These are phyloP conservation scores for Amphichorda felina DNA, from an alignment of 2,329 filamentous ascomycete genomes.

Conservation along the genomic window DNA sequence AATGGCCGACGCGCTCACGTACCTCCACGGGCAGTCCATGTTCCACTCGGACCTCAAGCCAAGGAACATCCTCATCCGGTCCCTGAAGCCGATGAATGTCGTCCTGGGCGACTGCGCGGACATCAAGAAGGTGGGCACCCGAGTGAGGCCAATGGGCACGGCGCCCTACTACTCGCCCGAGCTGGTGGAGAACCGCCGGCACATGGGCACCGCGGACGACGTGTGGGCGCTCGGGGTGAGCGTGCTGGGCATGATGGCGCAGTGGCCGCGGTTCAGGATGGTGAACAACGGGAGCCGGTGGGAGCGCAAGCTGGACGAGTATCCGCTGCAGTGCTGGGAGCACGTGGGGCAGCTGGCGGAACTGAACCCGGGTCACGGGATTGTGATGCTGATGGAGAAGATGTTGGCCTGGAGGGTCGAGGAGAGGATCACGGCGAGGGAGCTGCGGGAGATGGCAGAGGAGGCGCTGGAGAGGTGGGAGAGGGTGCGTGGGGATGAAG, in stretches of 20 bases:
- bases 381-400: conserved; percentile 9
- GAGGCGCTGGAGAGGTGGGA: conserved; percentile 4
- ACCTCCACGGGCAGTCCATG: conserved; percentile 11
- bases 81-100: conserved; percentile 13
- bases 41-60: conserved; percentile 20
- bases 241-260: conserved; percentile 16
- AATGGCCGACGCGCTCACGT: conserved; percentile 11
- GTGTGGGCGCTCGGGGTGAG: conserved; percentile 21
- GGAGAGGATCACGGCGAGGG: conserved; percentile 8
- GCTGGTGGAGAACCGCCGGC: conserved; percentile 8
- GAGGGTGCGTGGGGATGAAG: not conserved
- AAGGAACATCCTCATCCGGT: conserved; percentile 16
- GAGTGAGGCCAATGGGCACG: conserved; percentile 10
- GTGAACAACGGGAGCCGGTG: conserved; percentile 4
- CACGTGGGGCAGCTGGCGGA: conserved; percentile 10
- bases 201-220: conserved; percentile 15
- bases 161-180: conserved; percentile 16
- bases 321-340: conserved; percentile 10
- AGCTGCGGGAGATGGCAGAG: conserved; percentile 7
- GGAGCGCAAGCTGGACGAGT: conserved; percentile 5
- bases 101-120: conserved; percentile 19
- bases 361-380: conserved; percentile 12
- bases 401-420: conserved; percentile 11
- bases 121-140: conserved; percentile 8
- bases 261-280: conserved; percentile 11